These are phyloP conservation scores for Solanum pinnatisectum DNA, from an alignment of 257 asterid species.

Conservation along the genomic window DNA sequence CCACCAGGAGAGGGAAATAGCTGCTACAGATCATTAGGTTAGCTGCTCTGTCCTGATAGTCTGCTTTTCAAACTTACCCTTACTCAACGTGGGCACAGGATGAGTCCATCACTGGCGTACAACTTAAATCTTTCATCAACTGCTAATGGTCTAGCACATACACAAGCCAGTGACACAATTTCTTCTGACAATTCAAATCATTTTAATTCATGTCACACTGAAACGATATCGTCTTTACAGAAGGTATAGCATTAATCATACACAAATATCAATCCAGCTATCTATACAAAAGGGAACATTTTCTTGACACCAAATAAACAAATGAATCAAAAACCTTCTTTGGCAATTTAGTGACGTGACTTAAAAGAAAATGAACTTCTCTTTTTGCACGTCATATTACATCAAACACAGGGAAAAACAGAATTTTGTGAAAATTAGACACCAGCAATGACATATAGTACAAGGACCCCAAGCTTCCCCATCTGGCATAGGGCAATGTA, in stretches of 20 bases:
- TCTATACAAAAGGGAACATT: background rate
- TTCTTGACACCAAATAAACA: background rate
- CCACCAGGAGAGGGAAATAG: background rate
- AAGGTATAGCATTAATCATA: background rate
- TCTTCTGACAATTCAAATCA: background rate
- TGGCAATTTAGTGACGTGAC: background rate
- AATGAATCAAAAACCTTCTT: background rate
- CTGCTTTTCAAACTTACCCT: background rate
- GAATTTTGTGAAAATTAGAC: background rate
- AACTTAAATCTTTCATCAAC: background rate
- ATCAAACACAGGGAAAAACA: background rate
- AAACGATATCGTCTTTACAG: background rate
- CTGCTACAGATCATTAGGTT: background rate
- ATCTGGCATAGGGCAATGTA: background rate
- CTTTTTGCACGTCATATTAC: background rate
- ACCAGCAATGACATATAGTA: background rate
- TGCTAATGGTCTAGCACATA: background rate
- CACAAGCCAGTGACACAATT: background rate
- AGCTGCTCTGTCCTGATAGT: background rate
- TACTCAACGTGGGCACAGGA: background rate
- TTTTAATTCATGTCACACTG: background rate
- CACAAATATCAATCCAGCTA: background rate
- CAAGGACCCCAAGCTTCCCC: background rate
- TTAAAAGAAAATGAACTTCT: background rate
- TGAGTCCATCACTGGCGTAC: background rate